Base-by-base conservation (phyloP, 352 stramenopile species). In the Pythium biforme region DNA sequence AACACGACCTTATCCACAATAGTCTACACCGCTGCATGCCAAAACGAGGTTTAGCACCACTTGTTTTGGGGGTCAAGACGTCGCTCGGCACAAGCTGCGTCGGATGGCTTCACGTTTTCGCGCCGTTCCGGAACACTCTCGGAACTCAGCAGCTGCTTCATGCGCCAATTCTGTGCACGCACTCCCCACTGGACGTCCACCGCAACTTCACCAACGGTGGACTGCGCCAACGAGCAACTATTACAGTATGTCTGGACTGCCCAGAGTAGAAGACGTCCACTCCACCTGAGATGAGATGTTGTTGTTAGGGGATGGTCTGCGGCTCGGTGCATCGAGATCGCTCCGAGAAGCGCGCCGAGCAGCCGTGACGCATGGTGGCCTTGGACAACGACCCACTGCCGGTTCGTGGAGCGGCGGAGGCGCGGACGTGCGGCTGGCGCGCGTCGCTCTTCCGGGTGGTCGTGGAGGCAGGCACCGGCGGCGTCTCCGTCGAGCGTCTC, bases 401-500 rank as follows among this genome's bases (percentile, higher is more conserved):
- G 31, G n/a, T 27, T 26, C 46, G 52, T 19, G 22, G 0, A 25
- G 34, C 11, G 1, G 8, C 11, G 7, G 15, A 8, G 31, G 25
- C 45, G 47, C 47, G 26, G 25, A 15, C 31, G 47, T 25, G 12
- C 37, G 14, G 12, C 37, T 19, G 37, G 17, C 37, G 37, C 37
- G 37, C 37, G 37, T 43, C 37, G 15, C 37, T 37, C 31, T 51
- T 51, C 1, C 45, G 45, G 25, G 45, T 25, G 0, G 45, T 11
- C 45, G 45, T 22, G 6, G 45, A 51, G 45, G 22, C 47, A 20
- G n/a, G 20, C 55, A 50, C 26, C 45, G 52, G n/a, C 10, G 70
- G 40, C 11, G 62, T 46, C 45, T 76, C 72, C 3, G 50, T 50
- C 0, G 68, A 62, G 27, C 81, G 74, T 3, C 77, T 68, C 11